Base-by-base conservation (phyloP, 2,329 filamentous ascomycete genomes). In the Lasiodiplodia theobromae region DNA sequence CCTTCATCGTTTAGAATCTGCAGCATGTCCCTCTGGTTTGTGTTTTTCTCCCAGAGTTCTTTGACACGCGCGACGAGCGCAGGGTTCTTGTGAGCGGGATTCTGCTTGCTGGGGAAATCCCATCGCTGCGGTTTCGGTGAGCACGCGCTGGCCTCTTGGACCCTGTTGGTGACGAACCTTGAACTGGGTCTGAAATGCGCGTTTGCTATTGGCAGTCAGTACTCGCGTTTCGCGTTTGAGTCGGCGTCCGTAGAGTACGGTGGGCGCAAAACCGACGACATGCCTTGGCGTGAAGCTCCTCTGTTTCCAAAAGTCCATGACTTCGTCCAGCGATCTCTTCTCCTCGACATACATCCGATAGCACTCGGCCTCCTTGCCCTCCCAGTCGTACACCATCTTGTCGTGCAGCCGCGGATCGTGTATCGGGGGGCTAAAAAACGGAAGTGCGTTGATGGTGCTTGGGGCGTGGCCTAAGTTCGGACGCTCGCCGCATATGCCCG, bases 81-180 rank as follows among this genome's bases (percentile, higher is more conserved):
- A 16, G 85, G 82, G 76, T 93, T 91, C 75, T 91, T 91, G 75
- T 47, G 44, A 21, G 44, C 44, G 10, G 44, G 44, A 14, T 90
- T 89, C 72, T 92, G 89, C 77, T 93, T 93, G 69, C 86, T 87
- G 16, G 92, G 92, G 73, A 96, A 95, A 8, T 88, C 86, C 93
- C 92, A 96, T 77, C 88, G 85, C 75, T 81, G 71, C 58, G 74
- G 74, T 12, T 21, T 28, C 28, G n/a, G n/a, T 47, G 44, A 47
- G 21, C 23, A 53, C 25, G 12, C 18, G 54, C 49, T 4, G 14
- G 38, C 21, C 37, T 21, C n/a, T n/a, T 52, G 21, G 28, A 11
- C n/a, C 1, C 10, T 8, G 18, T 21, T 31, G 28, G 14, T 3
- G 23, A 44, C 69, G 10, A 70, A 77, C 78, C 72, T 89, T 91